These are phyloP conservation scores for Naganishia sp. DNA, from an alignment of 1,284 basidiomycete genomes.

Conservation along the genomic window DNA sequence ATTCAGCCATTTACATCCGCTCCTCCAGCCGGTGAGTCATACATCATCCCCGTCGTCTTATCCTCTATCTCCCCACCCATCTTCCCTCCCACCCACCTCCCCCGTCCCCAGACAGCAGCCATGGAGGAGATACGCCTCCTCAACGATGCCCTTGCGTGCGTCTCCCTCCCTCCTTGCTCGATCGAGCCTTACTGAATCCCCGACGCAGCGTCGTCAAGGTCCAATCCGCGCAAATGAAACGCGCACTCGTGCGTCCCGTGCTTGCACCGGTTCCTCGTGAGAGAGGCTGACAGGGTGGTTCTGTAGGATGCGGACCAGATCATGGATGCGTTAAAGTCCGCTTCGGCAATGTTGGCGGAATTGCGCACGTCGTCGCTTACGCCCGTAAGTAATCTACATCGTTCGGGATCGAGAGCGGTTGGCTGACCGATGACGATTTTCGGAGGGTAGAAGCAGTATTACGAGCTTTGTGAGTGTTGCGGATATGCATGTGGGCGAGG, in stretches of 20 bases:
- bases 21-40: not conserved
- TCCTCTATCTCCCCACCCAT: no score
- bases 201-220: slow-evolving; percentile 72
- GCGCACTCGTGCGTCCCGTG: slow-evolving; percentile 71
- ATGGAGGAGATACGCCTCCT: slow-evolving; percentile 65
- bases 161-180: not conserved
- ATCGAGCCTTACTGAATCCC: no score
- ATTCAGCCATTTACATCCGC: not conserved
- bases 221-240: slow-evolving; percentile 89
- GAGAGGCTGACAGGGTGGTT: not conserved
- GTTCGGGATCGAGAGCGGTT: not conserved
- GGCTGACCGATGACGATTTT: not conserved
- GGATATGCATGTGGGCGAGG: not conserved
- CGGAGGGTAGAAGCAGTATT: slow-evolving; percentile 73
- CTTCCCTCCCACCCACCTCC: no score
- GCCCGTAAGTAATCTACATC: slow-evolving; percentile 55
- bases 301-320: slow-evolving; percentile 83
- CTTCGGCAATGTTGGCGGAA: slow-evolving; percentile 92
- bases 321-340: slow-evolving; percentile 95
- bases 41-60: not conserved
- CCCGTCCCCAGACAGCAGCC: not conserved
- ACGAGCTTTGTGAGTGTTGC: slow-evolving; percentile 77
- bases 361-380: slow-evolving; percentile 85
- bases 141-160: slow-evolving; percentile 68
- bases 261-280: not conserved